These are phyloP conservation scores for Schizophyllum amplum DNA, from an alignment of 1,284 basidiomycete genomes.

Conservation along the genomic window DNA sequence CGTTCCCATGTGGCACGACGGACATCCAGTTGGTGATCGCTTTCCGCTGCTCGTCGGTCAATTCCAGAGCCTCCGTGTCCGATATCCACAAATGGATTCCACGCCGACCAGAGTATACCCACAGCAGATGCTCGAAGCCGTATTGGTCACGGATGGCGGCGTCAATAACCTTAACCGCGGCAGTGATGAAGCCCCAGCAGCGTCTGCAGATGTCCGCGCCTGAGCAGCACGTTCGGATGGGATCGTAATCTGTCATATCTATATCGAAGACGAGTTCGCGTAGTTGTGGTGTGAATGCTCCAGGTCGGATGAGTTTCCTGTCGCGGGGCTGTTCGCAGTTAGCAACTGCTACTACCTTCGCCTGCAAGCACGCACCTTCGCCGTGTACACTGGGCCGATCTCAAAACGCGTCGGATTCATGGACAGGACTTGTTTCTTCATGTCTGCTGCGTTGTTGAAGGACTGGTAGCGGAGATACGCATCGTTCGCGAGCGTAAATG, in stretches of 20 bases:
- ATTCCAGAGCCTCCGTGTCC: conserved; percentile 78
- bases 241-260: conserved; percentile 99
- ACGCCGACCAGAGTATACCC: conserved; percentile 98
- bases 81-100: conserved; percentile 99
- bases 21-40: conserved; percentile 85
- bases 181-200: conserved; percentile 94
- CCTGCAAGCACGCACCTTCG: conserved; percentile 49
- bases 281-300: conserved; percentile 69
- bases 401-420: conserved; percentile 91
- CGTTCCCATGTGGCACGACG: conserved; percentile 71
- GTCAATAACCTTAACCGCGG: conserved; percentile 88
- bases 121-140: conserved; percentile 77
- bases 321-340: conserved; percentile 68
- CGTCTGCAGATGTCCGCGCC: conserved; percentile 87
- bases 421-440: conserved; percentile 84
- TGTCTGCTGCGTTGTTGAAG: conserved; percentile 78
- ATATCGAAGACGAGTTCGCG: conserved; percentile 99
- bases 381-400: conserved; percentile 92
- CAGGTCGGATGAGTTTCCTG: conserved; percentile 76
- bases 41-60: conserved; percentile 89
- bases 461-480: conserved; percentile 95
- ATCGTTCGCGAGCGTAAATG: conserved; percentile 91
- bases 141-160: conserved; percentile 76
- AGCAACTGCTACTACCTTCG: neutral
- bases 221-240: conserved; percentile 91